Evolutionary conservation across 139 green algal genomes (phyloP), one percentile per base, ranked within the genome.

Genomic region (Chlorella sp.): DNA sequence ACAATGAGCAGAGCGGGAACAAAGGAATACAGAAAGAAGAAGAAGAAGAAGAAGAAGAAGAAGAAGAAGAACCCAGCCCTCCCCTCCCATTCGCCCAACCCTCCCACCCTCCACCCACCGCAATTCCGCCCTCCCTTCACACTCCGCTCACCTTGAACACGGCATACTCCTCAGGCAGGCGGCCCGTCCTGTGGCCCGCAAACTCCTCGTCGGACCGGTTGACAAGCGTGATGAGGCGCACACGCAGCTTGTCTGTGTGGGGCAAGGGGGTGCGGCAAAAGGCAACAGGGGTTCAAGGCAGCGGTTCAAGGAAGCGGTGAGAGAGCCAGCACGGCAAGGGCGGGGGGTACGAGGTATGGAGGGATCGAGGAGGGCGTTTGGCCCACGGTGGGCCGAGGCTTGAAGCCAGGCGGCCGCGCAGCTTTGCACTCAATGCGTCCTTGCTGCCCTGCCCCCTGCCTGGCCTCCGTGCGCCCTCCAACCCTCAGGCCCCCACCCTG

Each of bases 151-250:
- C 83, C 83, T 88, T 88, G 64, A 88, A 88, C 36, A 88, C 66
- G 9, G 68, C 61, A 39, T 88, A 88, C 83, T 88, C 83, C 37
- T 88, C 83, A 0, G 71, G n/a, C 36, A 88, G 68, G n/a, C 83
- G 64, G 24, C 28, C 36, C 36, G 21, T 26, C 9, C 79, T 34
- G 1, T 7, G 1, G 3, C 21, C 5, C 0, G 83, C 83, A 66
- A 88, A 88, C 83, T 88, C 83, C 61, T 88, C 83, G 83, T 88
- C 83, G 24, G 22, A 21, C 16, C 83, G 83, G 64, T n/a, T 66
- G 64, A 88, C 37, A 19, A 88, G 36, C 21, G 83, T 80, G 34
- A 88, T 68, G 9, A 88, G 64, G 24, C 40, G 61, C 24, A 28
- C 79, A 1, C 34, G 66, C 64, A 80, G 64, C 64, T 78, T 61